Conservation (phyloP, 2,329 filamentous ascomycete genomes). For the Raffaelea albimanens region DNA sequence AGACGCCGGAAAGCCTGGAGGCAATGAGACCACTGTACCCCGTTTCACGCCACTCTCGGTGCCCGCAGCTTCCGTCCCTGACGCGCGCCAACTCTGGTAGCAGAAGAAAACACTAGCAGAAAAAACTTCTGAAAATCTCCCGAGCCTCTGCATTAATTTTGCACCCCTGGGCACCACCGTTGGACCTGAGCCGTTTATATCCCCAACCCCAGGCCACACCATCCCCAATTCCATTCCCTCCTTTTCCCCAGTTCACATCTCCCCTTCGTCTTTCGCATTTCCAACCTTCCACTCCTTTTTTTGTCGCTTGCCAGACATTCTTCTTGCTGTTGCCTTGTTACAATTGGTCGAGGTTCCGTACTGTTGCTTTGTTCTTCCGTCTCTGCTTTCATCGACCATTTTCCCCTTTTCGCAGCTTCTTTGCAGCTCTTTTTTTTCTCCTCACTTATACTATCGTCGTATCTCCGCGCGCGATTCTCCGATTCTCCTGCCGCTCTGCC, state of each 20-base stretch:
- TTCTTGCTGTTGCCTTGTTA: background rate
- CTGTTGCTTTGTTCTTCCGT: background rate
- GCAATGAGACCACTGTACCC: background rate
- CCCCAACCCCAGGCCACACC: background rate
- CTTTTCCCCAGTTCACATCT: no score
- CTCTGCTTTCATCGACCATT: background rate
- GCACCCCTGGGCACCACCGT: background rate
- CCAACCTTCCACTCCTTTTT: background rate
- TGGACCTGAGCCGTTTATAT: background rate
- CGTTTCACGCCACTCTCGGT: constrained; percentile 5
- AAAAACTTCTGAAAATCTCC: background rate
- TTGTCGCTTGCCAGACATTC: no score
- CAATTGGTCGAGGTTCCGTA: background rate
- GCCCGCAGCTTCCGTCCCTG: background rate
- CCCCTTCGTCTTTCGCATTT: background rate
- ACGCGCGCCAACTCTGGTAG: background rate
- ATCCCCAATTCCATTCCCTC: background rate
- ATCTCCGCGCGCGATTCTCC: background rate
- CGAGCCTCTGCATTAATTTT: background rate
- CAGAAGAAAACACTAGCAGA: background rate
- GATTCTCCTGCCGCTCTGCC: background rate
- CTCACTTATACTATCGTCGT: background rate
- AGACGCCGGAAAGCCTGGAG: background rate
- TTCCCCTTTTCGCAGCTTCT: background rate
- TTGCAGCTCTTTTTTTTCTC: background rate